These are phyloP conservation scores for Pyrenopolyporus hunteri DNA, from an alignment of 495 filamentous ascomycete genomes.

Conservation along the genomic window DNA sequence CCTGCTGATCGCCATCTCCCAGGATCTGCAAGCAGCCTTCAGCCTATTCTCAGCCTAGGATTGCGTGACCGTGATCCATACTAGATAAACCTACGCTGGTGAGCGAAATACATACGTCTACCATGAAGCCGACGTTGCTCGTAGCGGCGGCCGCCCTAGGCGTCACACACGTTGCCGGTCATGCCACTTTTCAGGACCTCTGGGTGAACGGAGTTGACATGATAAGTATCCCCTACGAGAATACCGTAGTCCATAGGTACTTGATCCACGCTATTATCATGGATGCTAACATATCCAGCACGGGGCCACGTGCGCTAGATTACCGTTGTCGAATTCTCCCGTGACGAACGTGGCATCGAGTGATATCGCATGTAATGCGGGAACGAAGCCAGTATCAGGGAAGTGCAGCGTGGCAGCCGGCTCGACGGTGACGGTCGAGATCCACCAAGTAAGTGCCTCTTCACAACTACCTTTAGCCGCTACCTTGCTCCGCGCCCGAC, in stretches of 20 bases:
- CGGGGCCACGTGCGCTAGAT: conserved; percentile 48
- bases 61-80: conserved; percentile 17
- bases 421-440: conserved; percentile 56
- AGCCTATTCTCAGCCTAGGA: conserved; percentile 17
- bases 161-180: conserved; percentile 47
- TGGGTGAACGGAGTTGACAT: conserved; percentile 58
- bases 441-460: conserved; percentile 52
- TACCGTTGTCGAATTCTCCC: conserved; percentile 54
- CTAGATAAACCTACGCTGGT: background rate
- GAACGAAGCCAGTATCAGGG: conserved; percentile 40
- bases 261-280: background rate
- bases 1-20: background rate
- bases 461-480: too few relatives aligned
- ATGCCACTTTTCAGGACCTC: conserved; percentile 60
- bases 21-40: conserved; percentile 17
- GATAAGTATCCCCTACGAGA: conserved; percentile 43
- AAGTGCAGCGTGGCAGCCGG: conserved; percentile 58
- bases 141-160: conserved; percentile 43
- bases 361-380: conserved; percentile 51
- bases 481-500: too few relatives aligned
- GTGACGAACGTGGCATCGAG: conserved; percentile 49
- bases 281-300: conserved; percentile 30
- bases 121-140: conserved; percentile 51
- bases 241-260: background rate
- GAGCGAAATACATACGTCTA: background rate